phyloP scores from a whole-genome alignment of 2,329 filamentous ascomycete genomes.

The Talaromyces sp. region DNA sequence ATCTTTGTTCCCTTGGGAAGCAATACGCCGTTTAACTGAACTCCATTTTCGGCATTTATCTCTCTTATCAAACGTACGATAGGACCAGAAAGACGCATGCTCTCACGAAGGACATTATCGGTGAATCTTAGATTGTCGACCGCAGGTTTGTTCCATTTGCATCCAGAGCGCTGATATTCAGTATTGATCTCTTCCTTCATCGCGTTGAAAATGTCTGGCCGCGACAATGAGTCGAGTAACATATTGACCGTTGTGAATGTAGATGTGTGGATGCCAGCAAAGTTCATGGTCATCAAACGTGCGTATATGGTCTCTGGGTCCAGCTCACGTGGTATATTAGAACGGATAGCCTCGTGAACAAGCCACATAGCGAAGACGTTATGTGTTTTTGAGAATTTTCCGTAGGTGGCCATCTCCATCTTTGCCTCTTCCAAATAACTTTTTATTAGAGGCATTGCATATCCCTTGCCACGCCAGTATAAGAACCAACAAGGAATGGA shows the following conservation, averaged over 20 bases:
- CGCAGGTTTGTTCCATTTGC: not conserved
- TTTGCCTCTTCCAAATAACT: constrained; percentile 1
- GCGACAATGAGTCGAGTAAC: not conserved
- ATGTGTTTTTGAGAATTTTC: not conserved
- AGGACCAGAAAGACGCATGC: constrained; percentile 2
- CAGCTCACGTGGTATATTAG: constrained; percentile 1
- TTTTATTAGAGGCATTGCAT: not conserved
- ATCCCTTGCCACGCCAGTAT: not conserved
- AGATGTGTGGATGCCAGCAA: not conserved
- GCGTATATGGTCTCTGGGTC: constrained; percentile 5
- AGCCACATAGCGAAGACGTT: constrained; percentile 7
- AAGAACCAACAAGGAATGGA: not conserved
- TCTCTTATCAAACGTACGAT: constrained; percentile 1
- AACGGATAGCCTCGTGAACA: constrained; percentile 1
- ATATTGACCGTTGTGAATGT: constrained; percentile 4
- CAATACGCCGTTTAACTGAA: not conserved
- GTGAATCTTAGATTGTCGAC: not conserved
- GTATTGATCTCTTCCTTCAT: not conserved
- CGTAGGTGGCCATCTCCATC: not conserved
- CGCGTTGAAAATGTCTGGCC: not conserved
- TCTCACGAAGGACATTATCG: constrained; percentile 6
- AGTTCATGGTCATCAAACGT: constrained; percentile 7
- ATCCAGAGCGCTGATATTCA: not conserved
- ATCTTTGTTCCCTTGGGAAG: constrained; percentile 6
- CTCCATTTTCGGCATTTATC: not conserved